Base-by-base conservation (phyloP, 139 green algal genomes). In the Nannochloris sp. region DNA sequence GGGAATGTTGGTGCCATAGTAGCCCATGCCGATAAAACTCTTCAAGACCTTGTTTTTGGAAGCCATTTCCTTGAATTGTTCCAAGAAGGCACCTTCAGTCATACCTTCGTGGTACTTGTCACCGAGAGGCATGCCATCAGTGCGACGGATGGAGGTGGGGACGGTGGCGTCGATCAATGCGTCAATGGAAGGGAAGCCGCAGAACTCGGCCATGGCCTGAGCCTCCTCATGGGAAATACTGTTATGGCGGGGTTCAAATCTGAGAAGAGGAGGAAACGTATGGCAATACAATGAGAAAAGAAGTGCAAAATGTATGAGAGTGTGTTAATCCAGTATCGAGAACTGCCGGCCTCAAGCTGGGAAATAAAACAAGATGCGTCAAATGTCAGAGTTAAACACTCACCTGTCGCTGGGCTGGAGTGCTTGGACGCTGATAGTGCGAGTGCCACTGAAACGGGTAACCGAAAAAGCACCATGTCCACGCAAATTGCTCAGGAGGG, bases 1-100 rank as follows among this genome's bases (percentile, higher is more conserved):
- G 5, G 95, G 94, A 27, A 92, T 53, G 71, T 93, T 79, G 2
- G 91, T 97, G 73, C 79, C 80, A 77, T 99, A 93, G 85, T 99
- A 99, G 38, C 95, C 95, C 89, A 97, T 97, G 66, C 95, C 95
- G 13, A 98, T 82, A 85, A 86, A 98, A 33, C 64, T 89, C 86
- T 98, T 98, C 69, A 85, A 71, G 38, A 98, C 75, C 76, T 95
- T 92, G 88, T 99, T 99, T 83, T 98, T 96, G 34, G 32, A 72
- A 7, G 91, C 89, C 92, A 99, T 96, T 14, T 75, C 64, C 86
- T 90, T 95, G 78, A 97, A 95, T 60, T 82, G 85, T 2, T 68
- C 72, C 3, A 99, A 76, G 73, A 96, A 96, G 67, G 90, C 75
- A 61, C 58, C 83, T 81, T 99, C 94, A 0, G 80, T 92, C 62